Percentiles rank a stretch among this genome's conserved stretches.
phyloP scores from a whole-genome alignment of 306 rosid genomes.

The barrel medic (Medicago truncatula) region DNA sequence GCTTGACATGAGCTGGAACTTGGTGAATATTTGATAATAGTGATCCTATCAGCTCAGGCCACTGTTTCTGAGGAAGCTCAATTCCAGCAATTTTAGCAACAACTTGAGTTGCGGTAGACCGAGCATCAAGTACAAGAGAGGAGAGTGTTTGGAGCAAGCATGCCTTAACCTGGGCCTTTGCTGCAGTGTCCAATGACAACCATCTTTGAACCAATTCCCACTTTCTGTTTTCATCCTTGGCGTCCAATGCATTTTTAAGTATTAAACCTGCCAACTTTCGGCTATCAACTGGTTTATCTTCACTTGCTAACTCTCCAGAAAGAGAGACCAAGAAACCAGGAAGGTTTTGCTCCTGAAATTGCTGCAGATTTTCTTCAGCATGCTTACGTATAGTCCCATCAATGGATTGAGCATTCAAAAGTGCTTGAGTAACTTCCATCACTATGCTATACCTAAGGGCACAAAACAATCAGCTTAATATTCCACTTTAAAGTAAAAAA shows the following conservation, averaged over 20 bases:
- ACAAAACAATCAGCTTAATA: constrained; percentile 38
- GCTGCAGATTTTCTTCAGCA: constrained; percentile 82
- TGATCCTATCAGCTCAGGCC: constrained; percentile 89
- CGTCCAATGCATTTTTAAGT: constrained; percentile 88
- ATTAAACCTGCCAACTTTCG: constrained; percentile 90
- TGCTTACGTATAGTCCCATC: constrained; percentile 78
- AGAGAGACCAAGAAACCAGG: constrained; percentile 80
- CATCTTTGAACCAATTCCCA: constrained; percentile 82
- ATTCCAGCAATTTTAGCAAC: constrained; percentile 89
- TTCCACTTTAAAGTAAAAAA: background rate
- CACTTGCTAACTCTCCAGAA: constrained; percentile 77
- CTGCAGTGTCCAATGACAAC: constrained; percentile 70
- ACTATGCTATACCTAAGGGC: constrained; percentile 52
- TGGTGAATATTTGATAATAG: constrained; percentile 83
- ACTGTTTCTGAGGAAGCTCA: constrained; percentile 87
- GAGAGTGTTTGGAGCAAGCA: constrained; percentile 75
- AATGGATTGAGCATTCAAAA: constrained; percentile 84
- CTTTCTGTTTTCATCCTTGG: constrained; percentile 88
- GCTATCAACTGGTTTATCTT: constrained; percentile 88
- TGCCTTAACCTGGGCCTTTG: constrained; percentile 71
- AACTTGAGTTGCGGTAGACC: constrained; percentile 89
- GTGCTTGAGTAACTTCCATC: constrained; percentile 86
- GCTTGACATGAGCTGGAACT: constrained; percentile 74
- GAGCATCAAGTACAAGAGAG: constrained; percentile 69
- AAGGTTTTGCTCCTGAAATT: constrained; percentile 94